These are phyloP conservation scores for Lachancea cidri DNA, from an alignment of 805 yeast genomes.

Conservation along the genomic window DNA sequence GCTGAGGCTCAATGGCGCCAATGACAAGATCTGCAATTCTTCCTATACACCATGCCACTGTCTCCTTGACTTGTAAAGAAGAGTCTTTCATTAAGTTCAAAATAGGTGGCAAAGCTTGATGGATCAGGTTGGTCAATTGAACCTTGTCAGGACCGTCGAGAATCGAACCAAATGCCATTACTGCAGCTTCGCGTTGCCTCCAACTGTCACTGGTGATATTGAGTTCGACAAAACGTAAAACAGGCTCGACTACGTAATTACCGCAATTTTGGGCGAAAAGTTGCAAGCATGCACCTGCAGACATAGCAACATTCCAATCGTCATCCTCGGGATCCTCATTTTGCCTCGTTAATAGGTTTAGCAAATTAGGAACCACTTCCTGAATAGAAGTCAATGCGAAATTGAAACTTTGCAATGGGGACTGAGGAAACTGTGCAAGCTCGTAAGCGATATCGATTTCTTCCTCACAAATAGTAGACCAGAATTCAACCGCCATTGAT, in stretches of 20 bases:
- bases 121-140: slow-evolving; percentile 60
- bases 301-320: slow-evolving; percentile 97
- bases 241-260: slow-evolving; percentile 77
- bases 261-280: slow-evolving; percentile 90
- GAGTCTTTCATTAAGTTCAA: slow-evolving; percentile 69
- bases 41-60: slow-evolving; percentile 98
- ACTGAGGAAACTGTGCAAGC: slow-evolving; percentile 54
- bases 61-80: slow-evolving; percentile 82
- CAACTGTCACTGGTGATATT: slow-evolving; percentile 60
- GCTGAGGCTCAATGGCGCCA: slow-evolving; percentile 63
- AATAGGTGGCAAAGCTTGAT: slow-evolving; percentile 80
- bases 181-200: slow-evolving; percentile 95
- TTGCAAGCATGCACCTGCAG: slow-evolving; percentile 96
- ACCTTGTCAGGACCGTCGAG: slow-evolving; percentile 87
- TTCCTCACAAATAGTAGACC: slow-evolving; percentile 99
- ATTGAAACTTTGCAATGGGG: slow-evolving; percentile 53
- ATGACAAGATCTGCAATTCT: slow-evolving; percentile 86
- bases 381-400: slow-evolving; percentile 81
- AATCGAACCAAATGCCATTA: slow-evolving; percentile 97
- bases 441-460: slow-evolving; percentile 77
- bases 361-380: slow-evolving; percentile 83
- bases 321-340: slow-evolving; percentile 93
- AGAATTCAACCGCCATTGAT: slow-evolving; percentile 97
- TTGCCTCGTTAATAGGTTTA: slow-evolving; percentile 75
- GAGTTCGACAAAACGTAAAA: slow-evolving; percentile 74